Evolutionary conservation across 2,329 filamentous ascomycete species (phyloP), one percentile per base, ranked within the genome.

Genomic region (Talaromyces sp.): DNA sequence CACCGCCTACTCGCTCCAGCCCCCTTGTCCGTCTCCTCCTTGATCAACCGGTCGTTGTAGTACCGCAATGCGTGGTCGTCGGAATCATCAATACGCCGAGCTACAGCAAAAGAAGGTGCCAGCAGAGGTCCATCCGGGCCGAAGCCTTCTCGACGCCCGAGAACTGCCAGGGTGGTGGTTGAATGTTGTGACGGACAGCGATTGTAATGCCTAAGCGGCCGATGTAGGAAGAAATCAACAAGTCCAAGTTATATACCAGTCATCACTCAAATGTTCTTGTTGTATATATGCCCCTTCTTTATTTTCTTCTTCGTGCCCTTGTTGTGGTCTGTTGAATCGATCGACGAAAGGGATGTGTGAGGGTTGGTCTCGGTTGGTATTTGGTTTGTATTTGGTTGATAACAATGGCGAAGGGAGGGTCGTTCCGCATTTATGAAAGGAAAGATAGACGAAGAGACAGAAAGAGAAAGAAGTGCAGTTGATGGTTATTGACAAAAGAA

Each of bases 101-200:
- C 54, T 57, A 57, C 35, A 57, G 54, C 54, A 28, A 40, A n/a
- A 37, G 54, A 57, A 28, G 54, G 21, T 40, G 23, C 54, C 11
- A 57, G 48, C 48, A 42, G 48, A 42, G 48, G 37, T 61, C 59
- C 59, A 61, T 61, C n/a, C 48, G 37, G 48, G 48, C 48, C 46
- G 5, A 54, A 21, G 58, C 33, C 39, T 55, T 55, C 39, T 40
- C 48, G 46, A 54, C 52, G 44, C 18, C 58, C 33, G 48, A 55
- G 42, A 37, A 48, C 42, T 60, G 40, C 54, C 54, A 57, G 35
- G 54, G 23, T 57, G 35, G 21, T 42, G 33, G 21, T 57, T 31
- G 18, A 21, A n/a, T 21, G 18, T 25, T 7, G n/a, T 28, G 6
- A 42, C 18, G 25, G 12, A 57, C 42, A 40, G 14, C 21, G 21